Evolutionary conservation across 345 rosid genomes (phyloP).

Genomic region (Iberis pinnata): DNA sequence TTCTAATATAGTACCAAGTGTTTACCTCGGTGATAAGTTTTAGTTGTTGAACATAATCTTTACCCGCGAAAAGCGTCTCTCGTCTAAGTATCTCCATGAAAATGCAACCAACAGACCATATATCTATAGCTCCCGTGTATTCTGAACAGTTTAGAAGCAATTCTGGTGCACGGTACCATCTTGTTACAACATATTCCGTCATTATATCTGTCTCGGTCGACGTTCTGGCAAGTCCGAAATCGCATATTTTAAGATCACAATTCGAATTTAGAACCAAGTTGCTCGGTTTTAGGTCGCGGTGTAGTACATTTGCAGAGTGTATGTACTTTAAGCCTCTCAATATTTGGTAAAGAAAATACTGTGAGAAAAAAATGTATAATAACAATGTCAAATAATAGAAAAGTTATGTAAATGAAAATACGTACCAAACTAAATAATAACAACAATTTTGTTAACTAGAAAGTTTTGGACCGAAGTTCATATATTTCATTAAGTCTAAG

Average conservation of each 20-base stretch:
- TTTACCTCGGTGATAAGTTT: slow-evolving; percentile 73
- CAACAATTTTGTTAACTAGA: too few relatives aligned
- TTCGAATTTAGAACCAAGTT: slow-evolving; percentile 62
- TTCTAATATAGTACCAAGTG: slow-evolving; percentile 1
- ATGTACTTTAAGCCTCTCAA: slow-evolving; percentile 74
- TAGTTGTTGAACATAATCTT: slow-evolving; percentile 83
- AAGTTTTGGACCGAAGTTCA: too few relatives aligned
- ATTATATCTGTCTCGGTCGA: slow-evolving; percentile 82
- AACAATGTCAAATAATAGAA: not conserved
- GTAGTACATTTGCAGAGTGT: slow-evolving; percentile 78
- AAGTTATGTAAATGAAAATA: too few relatives aligned
- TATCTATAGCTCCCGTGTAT: slow-evolving; percentile 72
- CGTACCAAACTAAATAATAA: too few relatives aligned
- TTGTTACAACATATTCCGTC: slow-evolving; percentile 78
- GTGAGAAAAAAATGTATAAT: not conserved
- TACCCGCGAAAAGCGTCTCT: slow-evolving; percentile 78
- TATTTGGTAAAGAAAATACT: slow-evolving; percentile 85
- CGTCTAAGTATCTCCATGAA: slow-evolving; percentile 67
- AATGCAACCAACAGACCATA: slow-evolving; percentile 97
- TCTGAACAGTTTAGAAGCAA: slow-evolving; percentile 69
- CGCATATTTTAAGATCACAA: slow-evolving; percentile 74
- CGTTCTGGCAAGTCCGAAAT: slow-evolving; percentile 85
- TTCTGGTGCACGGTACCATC: slow-evolving; percentile 80
- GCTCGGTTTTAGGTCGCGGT: slow-evolving; percentile 85
- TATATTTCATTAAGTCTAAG: too few relatives aligned